Percentiles rank a stretch among this genome's conserved stretches.
phyloP scores from a whole-genome alignment of 345 rosid genomes.

The Linum usitatissimum region DNA sequence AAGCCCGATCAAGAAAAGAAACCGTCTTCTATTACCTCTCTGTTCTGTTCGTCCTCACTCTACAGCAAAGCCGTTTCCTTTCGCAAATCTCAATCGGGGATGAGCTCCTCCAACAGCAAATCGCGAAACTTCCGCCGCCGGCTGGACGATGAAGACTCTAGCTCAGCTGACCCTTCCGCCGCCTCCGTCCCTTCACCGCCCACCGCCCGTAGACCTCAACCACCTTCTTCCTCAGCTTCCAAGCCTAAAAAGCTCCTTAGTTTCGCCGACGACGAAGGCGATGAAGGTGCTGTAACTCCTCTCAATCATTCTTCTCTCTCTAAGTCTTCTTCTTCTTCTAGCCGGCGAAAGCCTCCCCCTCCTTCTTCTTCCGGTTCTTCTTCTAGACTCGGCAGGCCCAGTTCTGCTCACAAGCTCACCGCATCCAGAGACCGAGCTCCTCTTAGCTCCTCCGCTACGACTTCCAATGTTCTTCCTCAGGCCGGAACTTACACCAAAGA shows the following conservation, averaged over 20 bases:
- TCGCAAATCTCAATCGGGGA: constrained; percentile 11
- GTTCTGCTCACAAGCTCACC: constrained; percentile 50
- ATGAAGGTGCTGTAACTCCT: constrained; percentile 10
- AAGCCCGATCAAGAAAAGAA: no score
- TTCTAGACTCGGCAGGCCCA: constrained; percentile 27
- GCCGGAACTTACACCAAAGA: constrained; percentile 87
- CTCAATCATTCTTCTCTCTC: constrained; percentile 26
- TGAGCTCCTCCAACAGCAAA: constrained; percentile 41
- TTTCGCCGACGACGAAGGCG: constrained; percentile 75
- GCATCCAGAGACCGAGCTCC: constrained; percentile 44
- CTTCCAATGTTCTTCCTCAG: constrained; percentile 70
- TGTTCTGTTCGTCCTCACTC: no score
- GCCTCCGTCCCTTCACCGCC: constrained; percentile 6
- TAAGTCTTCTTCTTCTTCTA: constrained; percentile 1
- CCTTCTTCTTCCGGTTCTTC: constrained; percentile 21
- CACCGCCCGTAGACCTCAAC: constrained; percentile 11
- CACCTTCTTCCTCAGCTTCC: constrained; percentile 19
- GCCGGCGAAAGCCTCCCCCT: not conserved
- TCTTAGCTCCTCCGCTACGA: constrained; percentile 21
- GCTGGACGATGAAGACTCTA: constrained; percentile 34
- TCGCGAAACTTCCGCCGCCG: constrained; percentile 78
- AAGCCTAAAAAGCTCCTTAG: constrained; percentile 79
- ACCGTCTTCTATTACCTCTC: no score
- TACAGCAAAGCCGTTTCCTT: no score
- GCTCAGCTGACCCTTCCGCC: constrained; percentile 13